phyloP scores from a whole-genome alignment of 495 filamentous ascomycete species.

The Xylaria flabelliformis region DNA sequence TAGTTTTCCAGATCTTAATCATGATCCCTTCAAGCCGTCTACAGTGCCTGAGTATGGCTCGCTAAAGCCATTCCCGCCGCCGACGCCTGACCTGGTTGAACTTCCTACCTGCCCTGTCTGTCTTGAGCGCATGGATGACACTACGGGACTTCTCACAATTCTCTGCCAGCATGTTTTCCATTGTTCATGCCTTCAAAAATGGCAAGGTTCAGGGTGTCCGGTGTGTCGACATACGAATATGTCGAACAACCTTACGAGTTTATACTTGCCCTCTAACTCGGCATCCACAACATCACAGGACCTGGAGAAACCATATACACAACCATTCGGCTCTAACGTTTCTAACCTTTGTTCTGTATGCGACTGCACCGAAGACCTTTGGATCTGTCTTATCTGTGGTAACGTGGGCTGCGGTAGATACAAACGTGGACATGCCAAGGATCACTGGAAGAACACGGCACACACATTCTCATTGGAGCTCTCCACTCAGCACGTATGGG shows the following conservation, averaged over 20 bases:
- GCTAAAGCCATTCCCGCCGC: constrained; percentile 86
- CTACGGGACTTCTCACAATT: constrained; percentile 91
- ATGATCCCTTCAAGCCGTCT: constrained; percentile 70
- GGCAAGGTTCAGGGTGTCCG: constrained; percentile 91
- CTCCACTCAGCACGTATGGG: constrained; percentile 93
- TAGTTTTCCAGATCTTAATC: constrained; percentile 64
- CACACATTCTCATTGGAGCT: constrained; percentile 95
- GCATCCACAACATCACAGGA: constrained; percentile 38
- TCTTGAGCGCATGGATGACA: constrained; percentile 97
- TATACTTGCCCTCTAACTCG: constrained; percentile 33
- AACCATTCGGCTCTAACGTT: constrained; percentile 57
- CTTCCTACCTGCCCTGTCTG: constrained; percentile 96
- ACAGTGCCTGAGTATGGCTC: constrained; percentile 58
- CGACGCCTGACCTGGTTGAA: constrained; percentile 87
- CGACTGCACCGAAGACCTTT: constrained; percentile 79
- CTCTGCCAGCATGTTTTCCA: constrained; percentile 98
- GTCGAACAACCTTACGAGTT: constrained; percentile 32
- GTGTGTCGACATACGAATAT: constrained; percentile 85
- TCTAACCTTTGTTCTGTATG: constrained; percentile 72
- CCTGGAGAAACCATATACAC: constrained; percentile 49
- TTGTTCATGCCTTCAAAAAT: constrained; percentile 94
- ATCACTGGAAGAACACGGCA: constrained; percentile 86
- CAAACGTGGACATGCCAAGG: constrained; percentile 90
- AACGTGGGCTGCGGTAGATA: constrained; percentile 93
- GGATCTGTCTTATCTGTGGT: constrained; percentile 94